phyloP scores from a whole-genome alignment of 1,139 yeast species.

The Pichia sp. region DNA sequence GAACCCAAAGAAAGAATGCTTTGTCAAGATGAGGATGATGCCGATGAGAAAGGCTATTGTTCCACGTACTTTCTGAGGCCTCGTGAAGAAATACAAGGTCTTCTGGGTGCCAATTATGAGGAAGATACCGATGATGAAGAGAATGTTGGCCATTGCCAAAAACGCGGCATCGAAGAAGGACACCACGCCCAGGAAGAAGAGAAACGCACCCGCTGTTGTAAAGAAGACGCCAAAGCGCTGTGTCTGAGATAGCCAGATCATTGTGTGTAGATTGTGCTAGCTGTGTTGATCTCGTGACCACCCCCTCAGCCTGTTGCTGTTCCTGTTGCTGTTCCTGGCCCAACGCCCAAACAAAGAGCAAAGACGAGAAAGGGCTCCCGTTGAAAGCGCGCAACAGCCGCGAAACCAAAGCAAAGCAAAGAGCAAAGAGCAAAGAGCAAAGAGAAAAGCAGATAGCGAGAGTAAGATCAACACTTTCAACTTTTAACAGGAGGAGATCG shows the following conservation, averaged over 20 bases:
- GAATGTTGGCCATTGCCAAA: conserved; percentile 79
- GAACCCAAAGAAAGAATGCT: conserved; percentile 80
- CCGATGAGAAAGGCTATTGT: conserved; percentile 74
- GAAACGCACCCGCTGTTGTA: conserved; percentile 75
- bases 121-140: conserved; percentile 76
- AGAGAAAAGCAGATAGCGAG: no score
- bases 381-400: no score
- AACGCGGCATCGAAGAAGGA: conserved; percentile 87
- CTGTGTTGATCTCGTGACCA: no score
- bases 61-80: conserved; percentile 84
- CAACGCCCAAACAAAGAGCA: no score
- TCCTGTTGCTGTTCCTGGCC: no score
- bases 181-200: conserved; percentile 74
- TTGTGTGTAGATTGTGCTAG: conserved; percentile 15
- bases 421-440: no score
- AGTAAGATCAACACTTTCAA: no score
- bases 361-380: no score
- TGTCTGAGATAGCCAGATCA: conserved; percentile 75
- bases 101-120: conserved; percentile 85
- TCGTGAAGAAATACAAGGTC: conserved; percentile 74
- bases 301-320: no score
- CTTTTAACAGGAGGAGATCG: no score
- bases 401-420: no score
- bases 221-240: conserved; percentile 91
- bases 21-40: conserved; percentile 63